A percentile compares a stretch with the other conserved stretches of the same genome.
Conservation (phyloP, 164 flowering plant species). For the Vitis riparia region DNA sequence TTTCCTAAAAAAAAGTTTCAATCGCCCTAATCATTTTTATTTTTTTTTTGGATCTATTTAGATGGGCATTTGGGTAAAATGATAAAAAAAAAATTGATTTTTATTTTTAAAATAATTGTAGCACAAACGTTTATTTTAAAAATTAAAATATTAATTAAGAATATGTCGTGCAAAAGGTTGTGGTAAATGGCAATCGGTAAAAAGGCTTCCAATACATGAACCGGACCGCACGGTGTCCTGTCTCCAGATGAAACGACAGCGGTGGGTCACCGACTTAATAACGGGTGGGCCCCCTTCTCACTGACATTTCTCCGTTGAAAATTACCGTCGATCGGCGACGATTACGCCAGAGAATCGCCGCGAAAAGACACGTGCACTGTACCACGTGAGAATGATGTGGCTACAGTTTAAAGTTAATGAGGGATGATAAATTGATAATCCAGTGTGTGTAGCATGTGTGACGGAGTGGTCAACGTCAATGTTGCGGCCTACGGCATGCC, state of each 20-base stretch:
- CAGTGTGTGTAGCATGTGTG: too few relatives aligned
- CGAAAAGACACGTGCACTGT: slow-evolving; percentile 24
- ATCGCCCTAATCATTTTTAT: too few relatives aligned
- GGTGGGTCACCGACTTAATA: slow-evolving; percentile 19
- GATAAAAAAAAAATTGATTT: too few relatives aligned
- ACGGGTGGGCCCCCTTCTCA: slow-evolving; percentile 10
- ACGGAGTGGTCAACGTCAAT: too few relatives aligned
- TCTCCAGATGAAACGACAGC: slow-evolving; percentile 26
- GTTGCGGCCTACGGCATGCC: background rate
- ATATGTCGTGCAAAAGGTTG: too few relatives aligned
- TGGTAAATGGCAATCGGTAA: too few relatives aligned
- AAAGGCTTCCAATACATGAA: slow-evolving; percentile 1
- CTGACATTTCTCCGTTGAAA: slow-evolving; percentile 8
- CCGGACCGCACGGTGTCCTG: slow-evolving; percentile 17
- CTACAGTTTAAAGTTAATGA: background rate
- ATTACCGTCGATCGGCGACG: slow-evolving; percentile 33
- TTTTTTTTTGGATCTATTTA: too few relatives aligned
- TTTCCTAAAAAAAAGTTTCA: too few relatives aligned
- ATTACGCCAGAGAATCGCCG: slow-evolving; percentile 11
- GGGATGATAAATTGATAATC: background rate
- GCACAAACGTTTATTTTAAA: too few relatives aligned
- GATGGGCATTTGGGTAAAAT: too few relatives aligned
- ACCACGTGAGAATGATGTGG: slow-evolving; percentile 33
- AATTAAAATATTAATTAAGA: too few relatives aligned
- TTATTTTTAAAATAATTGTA: too few relatives aligned